Percentiles rank a stretch among this genome's conserved stretches.
These are phyloP conservation scores for Rhodotorula babjevae DNA, from an alignment of 768 basidiomycete species.

Conservation along the genomic window DNA sequence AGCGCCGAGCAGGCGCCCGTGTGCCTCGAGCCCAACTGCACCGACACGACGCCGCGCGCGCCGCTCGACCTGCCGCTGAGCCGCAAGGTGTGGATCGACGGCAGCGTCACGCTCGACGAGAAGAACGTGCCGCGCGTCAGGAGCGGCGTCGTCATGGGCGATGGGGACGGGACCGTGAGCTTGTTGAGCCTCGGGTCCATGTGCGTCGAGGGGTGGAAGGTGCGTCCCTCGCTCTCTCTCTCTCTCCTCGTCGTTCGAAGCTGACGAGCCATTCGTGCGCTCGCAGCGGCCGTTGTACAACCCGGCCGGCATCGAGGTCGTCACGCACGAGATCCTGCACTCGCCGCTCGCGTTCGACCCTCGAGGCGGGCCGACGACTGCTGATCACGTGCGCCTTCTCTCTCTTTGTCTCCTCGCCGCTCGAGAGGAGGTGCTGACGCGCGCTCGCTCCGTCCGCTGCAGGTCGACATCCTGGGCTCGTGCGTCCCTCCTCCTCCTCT, in stretches of 20 bases:
- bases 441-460: slow-evolving; percentile 48
- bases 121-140: slow-evolving; percentile 26
- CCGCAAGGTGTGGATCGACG: slow-evolving; percentile 76
- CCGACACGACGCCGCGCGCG: slow-evolving; percentile 46
- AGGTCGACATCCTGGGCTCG: slow-evolving; percentile 78
- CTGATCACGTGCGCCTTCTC: slow-evolving; percentile 43
- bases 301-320: slow-evolving; percentile 77
- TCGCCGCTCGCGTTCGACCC: slow-evolving; percentile 65
- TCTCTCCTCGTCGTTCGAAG: background rate
- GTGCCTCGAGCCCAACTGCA: slow-evolving; percentile 55
- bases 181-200: slow-evolving; percentile 83
- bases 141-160: slow-evolving; percentile 81
- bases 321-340: slow-evolving; percentile 83
- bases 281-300: slow-evolving; percentile 68
- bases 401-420: background rate
- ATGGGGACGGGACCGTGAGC: slow-evolving; percentile 91
- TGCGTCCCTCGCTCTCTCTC: background rate
- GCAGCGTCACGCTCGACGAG: slow-evolving; percentile 62
- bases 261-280: background rate
- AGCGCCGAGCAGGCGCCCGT: background rate
- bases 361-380: slow-evolving; percentile 85
- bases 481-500: background rate
- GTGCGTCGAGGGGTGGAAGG: slow-evolving; percentile 92
- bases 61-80: slow-evolving; percentile 58
- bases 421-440: no score